Evolutionary conservation across 192 early-diverging fungal species (phyloP).

Genomic region (Backusella morwellensis): DNA sequence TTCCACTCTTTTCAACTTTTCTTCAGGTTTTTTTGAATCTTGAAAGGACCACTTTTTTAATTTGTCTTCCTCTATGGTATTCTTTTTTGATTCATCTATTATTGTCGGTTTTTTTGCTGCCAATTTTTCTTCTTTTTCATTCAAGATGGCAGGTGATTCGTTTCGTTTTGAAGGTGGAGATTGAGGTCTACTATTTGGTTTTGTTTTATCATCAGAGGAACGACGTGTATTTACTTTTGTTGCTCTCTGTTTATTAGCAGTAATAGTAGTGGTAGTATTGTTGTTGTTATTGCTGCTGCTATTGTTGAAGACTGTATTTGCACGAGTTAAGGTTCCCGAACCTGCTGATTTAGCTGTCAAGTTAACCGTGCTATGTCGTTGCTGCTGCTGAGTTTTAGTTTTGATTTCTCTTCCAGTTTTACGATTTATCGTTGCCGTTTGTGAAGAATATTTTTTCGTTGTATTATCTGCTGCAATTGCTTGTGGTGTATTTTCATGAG

Average conservation of each 20-base stretch:
- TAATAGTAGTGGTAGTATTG: background rate
- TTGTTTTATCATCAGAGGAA: constrained; percentile 2
- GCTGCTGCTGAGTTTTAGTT: background rate
- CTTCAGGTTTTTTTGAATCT: background rate
- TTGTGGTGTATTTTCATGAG: constrained; percentile 14
- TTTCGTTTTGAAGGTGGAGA: constrained; percentile 14
- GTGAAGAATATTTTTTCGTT: constrained; percentile 3
- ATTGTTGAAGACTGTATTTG: background rate
- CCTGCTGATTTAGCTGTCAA: constrained; percentile 11
- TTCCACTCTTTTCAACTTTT: background rate
- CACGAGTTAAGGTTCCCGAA: constrained; percentile 1
- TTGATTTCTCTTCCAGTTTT: background rate
- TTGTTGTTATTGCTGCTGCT: background rate
- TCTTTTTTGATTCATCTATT: background rate
- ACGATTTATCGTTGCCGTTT: constrained; percentile 5
- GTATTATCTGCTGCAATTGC: constrained; percentile 10
- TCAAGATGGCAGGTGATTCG: background rate
- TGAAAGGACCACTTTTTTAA: background rate
- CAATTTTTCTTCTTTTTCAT: background rate
- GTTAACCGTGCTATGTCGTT: background rate
- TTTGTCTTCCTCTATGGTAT: background rate
- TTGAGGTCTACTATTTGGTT: constrained; percentile 3
- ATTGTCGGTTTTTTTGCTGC: background rate
- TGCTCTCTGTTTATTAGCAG: background rate
- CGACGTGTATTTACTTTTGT: constrained; percentile 4